Evolutionary conservation across 257 asterid genomes (phyloP).

Genomic region (Anisodus acutangulus): DNA sequence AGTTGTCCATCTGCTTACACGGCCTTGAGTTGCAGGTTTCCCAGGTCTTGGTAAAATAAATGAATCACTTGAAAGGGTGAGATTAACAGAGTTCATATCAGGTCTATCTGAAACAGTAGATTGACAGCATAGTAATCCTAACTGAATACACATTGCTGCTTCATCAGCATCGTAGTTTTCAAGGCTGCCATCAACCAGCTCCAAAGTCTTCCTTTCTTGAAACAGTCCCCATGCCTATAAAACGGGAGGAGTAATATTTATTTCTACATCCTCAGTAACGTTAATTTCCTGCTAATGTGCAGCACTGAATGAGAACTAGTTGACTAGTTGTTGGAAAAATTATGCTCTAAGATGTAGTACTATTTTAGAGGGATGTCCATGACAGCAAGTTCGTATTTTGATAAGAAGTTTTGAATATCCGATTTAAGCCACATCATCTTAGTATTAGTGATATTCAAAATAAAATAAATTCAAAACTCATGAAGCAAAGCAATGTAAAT

Average conservation of each 20-base stretch:
- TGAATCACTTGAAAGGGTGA: slow-evolving; percentile 70
- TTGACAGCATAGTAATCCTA: slow-evolving; percentile 88
- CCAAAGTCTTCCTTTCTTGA: slow-evolving; percentile 53
- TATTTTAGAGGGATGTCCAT: slow-evolving; percentile 2
- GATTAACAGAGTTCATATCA: slow-evolving; percentile 67
- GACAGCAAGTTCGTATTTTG: not conserved
- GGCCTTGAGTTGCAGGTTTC: slow-evolving; percentile 79
- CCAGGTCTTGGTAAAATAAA: slow-evolving; percentile 69
- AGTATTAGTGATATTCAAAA: not conserved
- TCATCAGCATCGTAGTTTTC: slow-evolving; percentile 49
- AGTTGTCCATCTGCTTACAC: slow-evolving; percentile 57
- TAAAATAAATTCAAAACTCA: not conserved
- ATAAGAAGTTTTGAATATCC: too few relatives aligned
- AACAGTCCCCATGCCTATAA: slow-evolving; percentile 65
- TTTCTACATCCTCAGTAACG: too few relatives aligned
- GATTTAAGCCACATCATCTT: too few relatives aligned
- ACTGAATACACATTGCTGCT: slow-evolving; percentile 65
- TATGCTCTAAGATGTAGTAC: not conserved
- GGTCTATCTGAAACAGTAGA: slow-evolving; percentile 67
- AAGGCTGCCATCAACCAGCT: slow-evolving; percentile 60
- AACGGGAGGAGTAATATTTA: slow-evolving; percentile 11
- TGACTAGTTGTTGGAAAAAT: not conserved
- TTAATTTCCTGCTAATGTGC: too few relatives aligned
- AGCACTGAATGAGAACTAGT: not conserved
- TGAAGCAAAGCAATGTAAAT: not conserved